Percentiles rank a stretch among this genome's conserved stretches.
Evolutionary conservation across 1,284 basidiomycete genomes (phyloP).

Genomic region (Golubevia sp.): DNA sequence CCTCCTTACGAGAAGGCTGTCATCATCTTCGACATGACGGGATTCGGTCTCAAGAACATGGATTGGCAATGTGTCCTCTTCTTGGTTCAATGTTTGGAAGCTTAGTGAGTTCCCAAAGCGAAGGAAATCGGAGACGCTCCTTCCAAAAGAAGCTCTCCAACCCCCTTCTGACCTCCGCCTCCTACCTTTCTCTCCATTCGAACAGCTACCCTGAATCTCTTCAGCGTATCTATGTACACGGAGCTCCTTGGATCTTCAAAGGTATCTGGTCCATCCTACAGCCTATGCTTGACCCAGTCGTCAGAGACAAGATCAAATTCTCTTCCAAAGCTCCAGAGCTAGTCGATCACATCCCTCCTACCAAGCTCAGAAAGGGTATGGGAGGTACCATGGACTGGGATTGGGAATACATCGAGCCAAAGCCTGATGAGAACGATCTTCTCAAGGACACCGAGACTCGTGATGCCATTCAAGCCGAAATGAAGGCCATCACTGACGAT

Average conservation of each 20-base stretch:
- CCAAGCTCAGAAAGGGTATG: constrained; percentile 56
- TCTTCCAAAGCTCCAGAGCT: constrained; percentile 51
- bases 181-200: too few relatives aligned
- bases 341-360: constrained; percentile 38
- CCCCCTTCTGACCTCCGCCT: background rate
- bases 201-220: constrained; percentile 53
- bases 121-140: background rate
- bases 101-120: constrained; percentile 17
- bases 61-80: constrained; percentile 60
- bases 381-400: constrained; percentile 61
- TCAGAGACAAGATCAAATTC: constrained; percentile 60
- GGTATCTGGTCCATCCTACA: constrained; percentile 51
- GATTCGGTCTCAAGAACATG: constrained; percentile 61
- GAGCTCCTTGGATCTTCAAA: constrained; percentile 55
- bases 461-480: constrained; percentile 42
- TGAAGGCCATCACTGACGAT: constrained; percentile 39
- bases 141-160: too few relatives aligned
- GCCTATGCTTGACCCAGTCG: constrained; percentile 48
- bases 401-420: constrained; percentile 59
- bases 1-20: constrained; percentile 55
- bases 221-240: constrained; percentile 58
- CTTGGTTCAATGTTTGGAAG: constrained; percentile 59
- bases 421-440: constrained; percentile 49
- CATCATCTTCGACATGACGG: constrained; percentile 56
- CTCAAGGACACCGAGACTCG: constrained; percentile 52